phyloP scores from a whole-genome alignment of 2,329 filamentous ascomycete species.

The Hymenoscyphus linearis region DNA sequence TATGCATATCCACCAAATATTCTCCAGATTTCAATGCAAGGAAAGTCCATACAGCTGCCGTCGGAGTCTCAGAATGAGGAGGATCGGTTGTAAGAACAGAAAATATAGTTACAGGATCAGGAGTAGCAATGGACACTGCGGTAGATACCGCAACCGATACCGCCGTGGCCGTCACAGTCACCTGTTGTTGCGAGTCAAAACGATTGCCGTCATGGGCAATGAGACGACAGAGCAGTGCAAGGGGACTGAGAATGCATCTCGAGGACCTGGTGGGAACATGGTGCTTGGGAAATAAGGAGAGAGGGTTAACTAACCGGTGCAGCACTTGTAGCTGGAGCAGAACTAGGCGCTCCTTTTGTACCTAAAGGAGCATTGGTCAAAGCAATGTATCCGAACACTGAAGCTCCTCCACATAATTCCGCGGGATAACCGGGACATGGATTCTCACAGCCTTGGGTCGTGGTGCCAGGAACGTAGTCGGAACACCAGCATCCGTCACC shows the following conservation, averaged over 20 bases:
- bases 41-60: not conserved
- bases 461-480: constrained; percentile 54
- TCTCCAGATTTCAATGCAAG: constrained; percentile 33
- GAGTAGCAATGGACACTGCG: constrained; percentile 7
- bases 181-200: constrained; percentile 31
- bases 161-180: constrained; percentile 24
- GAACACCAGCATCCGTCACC: constrained; percentile 68
- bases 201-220: constrained; percentile 25
- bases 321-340: constrained; percentile 16
- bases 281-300: not conserved
- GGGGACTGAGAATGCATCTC: constrained; percentile 2
- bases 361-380: constrained; percentile 51
- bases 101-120: constrained; percentile 29
- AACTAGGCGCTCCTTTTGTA: constrained; percentile 36
- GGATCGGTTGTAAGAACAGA: constrained; percentile 10
- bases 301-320: constrained; percentile 23
- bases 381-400: constrained; percentile 61
- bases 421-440: constrained; percentile 63
- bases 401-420: constrained; percentile 60
- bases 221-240: constrained; percentile 2
- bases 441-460: constrained; percentile 45
- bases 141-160: not conserved
- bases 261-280: not conserved
- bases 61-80: constrained; percentile 4
- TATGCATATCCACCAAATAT: constrained; percentile 3